A percentile compares a stretch with the other conserved stretches of the same genome.
Evolutionary conservation across 192 early-diverging fungal genomes (phyloP).

Genomic region (Podochytrium sp.): DNA sequence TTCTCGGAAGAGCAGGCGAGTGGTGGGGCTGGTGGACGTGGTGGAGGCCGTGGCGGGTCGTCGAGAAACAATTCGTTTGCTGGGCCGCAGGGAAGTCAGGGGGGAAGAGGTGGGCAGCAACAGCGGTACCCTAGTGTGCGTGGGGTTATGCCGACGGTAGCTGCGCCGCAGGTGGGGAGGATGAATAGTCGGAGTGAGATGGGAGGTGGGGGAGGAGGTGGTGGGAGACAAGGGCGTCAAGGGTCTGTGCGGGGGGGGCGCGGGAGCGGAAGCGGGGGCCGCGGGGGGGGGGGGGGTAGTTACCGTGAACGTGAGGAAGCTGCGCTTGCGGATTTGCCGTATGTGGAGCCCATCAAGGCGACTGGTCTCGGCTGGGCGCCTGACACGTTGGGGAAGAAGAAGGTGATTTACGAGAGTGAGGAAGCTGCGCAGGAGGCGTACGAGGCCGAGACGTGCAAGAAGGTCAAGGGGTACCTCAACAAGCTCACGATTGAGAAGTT

Average conservation of each 20-base stretch:
- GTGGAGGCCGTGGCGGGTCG: constrained; percentile 33
- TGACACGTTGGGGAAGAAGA: constrained; percentile 35
- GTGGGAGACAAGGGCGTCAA: not conserved
- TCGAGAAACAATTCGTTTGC: constrained; percentile 38
- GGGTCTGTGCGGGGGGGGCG: constrained; percentile 16
- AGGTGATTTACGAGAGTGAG: constrained; percentile 35
- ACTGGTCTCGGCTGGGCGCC: constrained; percentile 84
- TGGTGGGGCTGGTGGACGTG: constrained; percentile 40
- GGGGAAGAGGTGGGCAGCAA: not conserved
- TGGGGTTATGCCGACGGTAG: constrained; percentile 16
- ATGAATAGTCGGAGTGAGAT: not conserved
- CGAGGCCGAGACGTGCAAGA: constrained; percentile 44
- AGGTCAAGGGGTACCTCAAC: constrained; percentile 90
- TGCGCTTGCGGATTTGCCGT: constrained; percentile 4
- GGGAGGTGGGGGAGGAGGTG: not conserved
- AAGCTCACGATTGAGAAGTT: constrained; percentile 98
- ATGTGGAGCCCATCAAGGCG: constrained; percentile 78
- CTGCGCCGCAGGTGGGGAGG: not conserved
- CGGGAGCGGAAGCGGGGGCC: constrained; percentile 9
- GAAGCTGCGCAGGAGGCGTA: constrained; percentile 40
- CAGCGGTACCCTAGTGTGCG: not conserved
- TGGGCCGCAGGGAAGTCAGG: not conserved
- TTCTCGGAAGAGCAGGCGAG: constrained; percentile 49
- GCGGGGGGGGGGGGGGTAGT: constrained; percentile 32
- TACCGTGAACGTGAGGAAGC: not conserved